A percentile compares a stretch with the other conserved stretches of the same genome.
phyloP scores from a whole-genome alignment of 1,284 basidiomycete genomes.

The Fistulinella staudtii region DNA sequence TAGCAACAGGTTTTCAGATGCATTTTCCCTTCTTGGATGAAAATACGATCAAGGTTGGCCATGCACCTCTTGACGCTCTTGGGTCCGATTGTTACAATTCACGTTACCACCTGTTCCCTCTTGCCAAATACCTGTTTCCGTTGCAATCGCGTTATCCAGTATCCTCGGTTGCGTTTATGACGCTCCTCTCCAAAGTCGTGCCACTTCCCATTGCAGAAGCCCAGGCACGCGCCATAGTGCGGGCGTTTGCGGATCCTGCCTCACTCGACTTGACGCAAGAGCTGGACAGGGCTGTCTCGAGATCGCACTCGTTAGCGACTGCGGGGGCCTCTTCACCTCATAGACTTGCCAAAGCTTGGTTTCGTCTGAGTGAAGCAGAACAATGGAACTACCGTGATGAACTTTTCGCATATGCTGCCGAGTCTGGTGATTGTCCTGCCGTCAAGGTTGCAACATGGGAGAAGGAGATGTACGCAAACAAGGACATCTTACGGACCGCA shows the following conservation, averaged over 20 bases:
- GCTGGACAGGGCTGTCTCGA: conserved; percentile 43
- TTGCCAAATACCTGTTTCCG: conserved; percentile 52
- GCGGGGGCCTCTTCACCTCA: conserved; percentile 31
- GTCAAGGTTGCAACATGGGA: conserved; percentile 52
- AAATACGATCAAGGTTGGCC: conserved; percentile 27
- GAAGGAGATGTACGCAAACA: conserved; percentile 52
- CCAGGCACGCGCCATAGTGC: conserved; percentile 57
- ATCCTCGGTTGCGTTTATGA: conserved; percentile 58
- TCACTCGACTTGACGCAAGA: conserved; percentile 48
- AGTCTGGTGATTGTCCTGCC: conserved; percentile 30
- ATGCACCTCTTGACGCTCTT: conserved; percentile 43
- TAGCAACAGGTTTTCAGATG: conserved; percentile 72
- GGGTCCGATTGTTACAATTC: conserved; percentile 60
- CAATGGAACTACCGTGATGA: conserved; percentile 69
- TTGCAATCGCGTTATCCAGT: conserved; percentile 46
- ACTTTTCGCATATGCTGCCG: conserved; percentile 47
- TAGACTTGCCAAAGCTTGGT: conserved; percentile 52
- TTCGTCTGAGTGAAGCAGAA: conserved; percentile 44
- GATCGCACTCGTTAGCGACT: conserved; percentile 41
- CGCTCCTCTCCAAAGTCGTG: conserved; percentile 50
- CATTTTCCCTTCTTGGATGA: conserved; percentile 57
- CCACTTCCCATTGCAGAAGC: conserved; percentile 68
- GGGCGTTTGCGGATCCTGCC: conserved; percentile 48
- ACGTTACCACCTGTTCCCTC: conserved; percentile 59
- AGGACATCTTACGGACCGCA: conserved; percentile 43